A percentile compares a stretch with the other conserved stretches of the same genome.
Conservation (phyloP, 2,329 filamentous ascomycete genomes). For the Diplodia scrobiculata region DNA sequence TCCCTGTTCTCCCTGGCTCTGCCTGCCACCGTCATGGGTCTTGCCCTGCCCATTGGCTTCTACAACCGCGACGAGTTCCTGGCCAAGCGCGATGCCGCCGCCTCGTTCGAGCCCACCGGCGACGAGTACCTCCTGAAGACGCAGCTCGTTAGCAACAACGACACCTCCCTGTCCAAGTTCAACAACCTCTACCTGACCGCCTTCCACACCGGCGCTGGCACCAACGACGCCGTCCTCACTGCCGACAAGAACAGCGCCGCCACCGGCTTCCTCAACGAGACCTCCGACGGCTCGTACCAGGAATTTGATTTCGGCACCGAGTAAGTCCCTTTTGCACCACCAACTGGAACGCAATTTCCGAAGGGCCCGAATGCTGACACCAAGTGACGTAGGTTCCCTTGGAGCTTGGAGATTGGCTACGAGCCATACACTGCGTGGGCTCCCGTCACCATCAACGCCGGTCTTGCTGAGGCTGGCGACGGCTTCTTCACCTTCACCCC, state of each 20-base stretch:
- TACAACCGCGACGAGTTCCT: constrained; percentile 25
- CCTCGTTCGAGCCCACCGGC: constrained; percentile 16
- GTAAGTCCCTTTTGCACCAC: constrained; percentile 1
- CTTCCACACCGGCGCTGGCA: constrained; percentile 30
- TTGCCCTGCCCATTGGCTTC: constrained; percentile 25
- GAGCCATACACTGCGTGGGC: constrained; percentile 29
- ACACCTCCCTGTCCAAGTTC: constrained; percentile 23
- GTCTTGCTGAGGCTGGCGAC: constrained; percentile 17
- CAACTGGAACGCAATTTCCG: neutral
- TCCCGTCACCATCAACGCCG: constrained; percentile 27
- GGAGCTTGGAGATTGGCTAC: constrained; percentile 20
- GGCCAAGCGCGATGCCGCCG: neutral
- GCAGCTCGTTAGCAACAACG: constrained; percentile 18
- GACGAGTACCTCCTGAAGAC: constrained; percentile 24
- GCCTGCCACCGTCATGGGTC: constrained; percentile 9
- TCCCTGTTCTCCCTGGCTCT: constrained; percentile 10
- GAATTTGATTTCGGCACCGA: constrained; percentile 30
- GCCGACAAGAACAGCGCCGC: neutral
- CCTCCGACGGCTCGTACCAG: constrained; percentile 19
- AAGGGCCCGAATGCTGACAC: neutral
- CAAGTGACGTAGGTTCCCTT: constrained; percentile 21
- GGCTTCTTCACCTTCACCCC: constrained; percentile 23
- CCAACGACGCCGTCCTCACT: constrained; percentile 29
- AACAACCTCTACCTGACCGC: constrained; percentile 29
- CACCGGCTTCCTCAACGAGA: constrained; percentile 29